Conservation (phyloP, 306 rosid genomes). For the Cucurbita moschata region DNA sequence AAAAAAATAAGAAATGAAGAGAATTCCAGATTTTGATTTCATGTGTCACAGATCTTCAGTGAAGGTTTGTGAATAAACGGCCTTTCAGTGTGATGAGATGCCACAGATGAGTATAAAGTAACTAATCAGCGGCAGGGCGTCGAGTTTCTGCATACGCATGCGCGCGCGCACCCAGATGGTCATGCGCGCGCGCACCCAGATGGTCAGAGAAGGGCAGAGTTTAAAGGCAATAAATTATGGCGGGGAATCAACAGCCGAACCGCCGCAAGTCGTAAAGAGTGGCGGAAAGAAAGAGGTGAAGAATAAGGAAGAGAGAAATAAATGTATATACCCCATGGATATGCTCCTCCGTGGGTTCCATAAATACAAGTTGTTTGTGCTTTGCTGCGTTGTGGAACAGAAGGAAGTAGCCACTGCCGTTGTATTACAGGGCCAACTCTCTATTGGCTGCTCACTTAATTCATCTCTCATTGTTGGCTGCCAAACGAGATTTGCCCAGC, state of each 20-base stretch:
- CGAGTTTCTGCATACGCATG: background rate
- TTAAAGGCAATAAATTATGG: background rate
- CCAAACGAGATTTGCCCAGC: conserved; percentile 26
- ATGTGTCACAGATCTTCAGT: no score
- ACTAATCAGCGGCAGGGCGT: background rate
- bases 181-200: background rate
- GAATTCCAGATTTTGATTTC: no score
- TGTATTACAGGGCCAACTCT: conserved; percentile 19
- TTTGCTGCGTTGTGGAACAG: background rate
- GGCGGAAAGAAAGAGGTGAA: background rate
- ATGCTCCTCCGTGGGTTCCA: background rate
- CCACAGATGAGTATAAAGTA: background rate
- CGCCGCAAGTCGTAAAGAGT: background rate
- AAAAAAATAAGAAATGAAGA: no score
- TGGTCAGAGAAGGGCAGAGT: background rate
- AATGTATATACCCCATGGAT: background rate
- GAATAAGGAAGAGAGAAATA: background rate
- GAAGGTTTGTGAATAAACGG: background rate
- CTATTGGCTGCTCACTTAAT: conserved; percentile 5
- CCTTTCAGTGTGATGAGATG: background rate
- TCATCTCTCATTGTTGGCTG: background rate
- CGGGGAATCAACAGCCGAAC: background rate
- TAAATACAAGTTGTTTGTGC: background rate
- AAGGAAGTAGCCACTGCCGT: background rate
- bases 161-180: background rate